A percentile compares a stretch with the other conserved stretches of the same genome.
Evolutionary conservation across 208 protist genomes (phyloP).

Genomic region (Leishmania arabica): DNA sequence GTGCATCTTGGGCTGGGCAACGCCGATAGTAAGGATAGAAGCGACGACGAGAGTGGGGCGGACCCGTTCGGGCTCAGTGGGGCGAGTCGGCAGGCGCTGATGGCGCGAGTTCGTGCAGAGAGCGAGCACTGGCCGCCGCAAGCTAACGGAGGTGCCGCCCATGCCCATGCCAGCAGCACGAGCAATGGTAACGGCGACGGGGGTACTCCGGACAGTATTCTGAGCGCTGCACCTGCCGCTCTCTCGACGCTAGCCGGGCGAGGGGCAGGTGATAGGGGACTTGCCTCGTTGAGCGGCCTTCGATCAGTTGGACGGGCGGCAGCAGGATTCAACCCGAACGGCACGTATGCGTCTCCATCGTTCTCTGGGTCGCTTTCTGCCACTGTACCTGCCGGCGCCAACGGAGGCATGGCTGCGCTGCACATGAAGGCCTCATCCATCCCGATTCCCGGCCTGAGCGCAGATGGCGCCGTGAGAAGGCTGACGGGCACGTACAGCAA

Average conservation of each 20-base stretch:
- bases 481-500: background rate
- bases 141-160: background rate
- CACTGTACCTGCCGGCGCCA: slow-evolving; percentile 2
- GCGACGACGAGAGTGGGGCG: slow-evolving; percentile 6
- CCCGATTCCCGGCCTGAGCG: slow-evolving; percentile 1
- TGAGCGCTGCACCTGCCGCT: background rate
- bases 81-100: slow-evolving; percentile 17
- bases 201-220: background rate
- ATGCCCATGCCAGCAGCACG: background rate
- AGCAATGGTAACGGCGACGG: background rate
- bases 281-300: background rate
- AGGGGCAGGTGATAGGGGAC: background rate
- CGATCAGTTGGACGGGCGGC: background rate
- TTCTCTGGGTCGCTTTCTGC: background rate
- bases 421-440: slow-evolving; percentile 4
- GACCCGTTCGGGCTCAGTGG: slow-evolving; percentile 19
- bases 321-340: background rate
- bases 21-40: background rate
- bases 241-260: background rate
- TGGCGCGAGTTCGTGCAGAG: slow-evolving; percentile 27
- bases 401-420: slow-evolving; percentile 2
- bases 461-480: background rate
- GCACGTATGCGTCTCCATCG: background rate
- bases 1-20: background rate
- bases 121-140: slow-evolving; percentile 18